These are phyloP conservation scores for Artemisia argyi DNA, from an alignment of 129 eudicot genomes.

Conservation along the genomic window DNA sequence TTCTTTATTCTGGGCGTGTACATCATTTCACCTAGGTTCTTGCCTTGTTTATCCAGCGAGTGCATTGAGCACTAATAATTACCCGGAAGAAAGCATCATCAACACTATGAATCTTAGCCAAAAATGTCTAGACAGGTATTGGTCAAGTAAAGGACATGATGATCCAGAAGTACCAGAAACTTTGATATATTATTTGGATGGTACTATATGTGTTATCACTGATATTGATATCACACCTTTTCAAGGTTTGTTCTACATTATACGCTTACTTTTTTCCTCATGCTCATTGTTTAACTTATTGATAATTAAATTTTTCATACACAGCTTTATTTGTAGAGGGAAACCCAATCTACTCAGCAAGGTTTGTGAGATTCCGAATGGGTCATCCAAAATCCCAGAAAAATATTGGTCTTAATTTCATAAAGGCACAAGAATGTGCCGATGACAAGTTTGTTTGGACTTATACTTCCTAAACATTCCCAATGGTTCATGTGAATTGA, in stretches of 20 bases:
- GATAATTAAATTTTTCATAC: neutral
- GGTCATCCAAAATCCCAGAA: slow-evolving; percentile 45
- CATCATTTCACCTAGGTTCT: slow-evolving; percentile 26
- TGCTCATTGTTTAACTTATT: no score
- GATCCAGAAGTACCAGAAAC: slow-evolving; percentile 69
- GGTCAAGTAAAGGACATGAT: slow-evolving; percentile 75
- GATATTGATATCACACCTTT: slow-evolving; percentile 59
- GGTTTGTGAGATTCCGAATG: slow-evolving; percentile 56
- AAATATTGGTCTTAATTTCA: slow-evolving; percentile 23
- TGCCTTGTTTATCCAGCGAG: slow-evolving; percentile 51
- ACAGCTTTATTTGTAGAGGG: slow-evolving; percentile 56
- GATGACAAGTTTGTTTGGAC: slow-evolving; percentile 60
- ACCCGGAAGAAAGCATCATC: slow-evolving; percentile 56
- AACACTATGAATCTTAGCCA: slow-evolving; percentile 54
- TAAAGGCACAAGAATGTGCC: slow-evolving; percentile 28
- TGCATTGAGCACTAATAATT: slow-evolving; percentile 74
- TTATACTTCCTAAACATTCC: slow-evolving; percentile 43
- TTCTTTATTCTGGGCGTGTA: slow-evolving; percentile 53
- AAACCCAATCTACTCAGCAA: slow-evolving; percentile 61
- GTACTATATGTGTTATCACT: slow-evolving; percentile 49
- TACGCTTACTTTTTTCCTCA: neutral
- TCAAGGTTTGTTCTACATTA: slow-evolving; percentile 36
- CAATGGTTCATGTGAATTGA: slow-evolving; percentile 50
- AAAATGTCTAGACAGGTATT: slow-evolving; percentile 38
- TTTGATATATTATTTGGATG: slow-evolving; percentile 45